These are phyloP conservation scores for Sordaria brevicollis DNA, from an alignment of 495 filamentous ascomycete species.

Conservation along the genomic window DNA sequence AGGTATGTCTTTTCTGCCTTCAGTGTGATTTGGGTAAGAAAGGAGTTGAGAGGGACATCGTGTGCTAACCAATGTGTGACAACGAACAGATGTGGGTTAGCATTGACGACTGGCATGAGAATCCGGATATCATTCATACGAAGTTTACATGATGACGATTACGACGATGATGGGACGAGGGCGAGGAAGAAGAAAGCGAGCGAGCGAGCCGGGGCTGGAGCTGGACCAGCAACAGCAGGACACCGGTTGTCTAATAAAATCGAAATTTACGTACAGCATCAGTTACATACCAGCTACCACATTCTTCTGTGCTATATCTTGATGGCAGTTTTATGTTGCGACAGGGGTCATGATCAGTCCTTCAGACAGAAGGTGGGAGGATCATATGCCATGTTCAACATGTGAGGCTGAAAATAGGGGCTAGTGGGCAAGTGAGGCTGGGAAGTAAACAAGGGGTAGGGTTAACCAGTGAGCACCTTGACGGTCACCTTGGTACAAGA, in stretches of 20 bases:
- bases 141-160: conserved; percentile 65
- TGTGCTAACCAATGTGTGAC: conserved; percentile 4
- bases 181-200: not conserved
- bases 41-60: not conserved
- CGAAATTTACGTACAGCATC: not conserved
- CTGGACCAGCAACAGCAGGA: too few species aligned
- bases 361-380: not conserved
- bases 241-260: not conserved
- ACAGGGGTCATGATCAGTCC: not conserved
- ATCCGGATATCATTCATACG: conserved; percentile 95
- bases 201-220: not conserved
- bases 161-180: not conserved
- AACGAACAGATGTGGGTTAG: conserved; percentile 88
- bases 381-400: not conserved
- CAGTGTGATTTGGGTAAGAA: not conserved
- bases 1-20: conserved; percentile 47
- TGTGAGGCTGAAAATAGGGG: not conserved
- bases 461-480: not conserved
- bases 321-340: not conserved
- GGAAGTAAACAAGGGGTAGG: not conserved
- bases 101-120: conserved; percentile 98
- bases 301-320: not conserved
- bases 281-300: not conserved
- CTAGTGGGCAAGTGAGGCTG: not conserved
- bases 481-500: not conserved